Conservation (phyloP, 805 yeast species). For the Nematodospora valgi region DNA sequence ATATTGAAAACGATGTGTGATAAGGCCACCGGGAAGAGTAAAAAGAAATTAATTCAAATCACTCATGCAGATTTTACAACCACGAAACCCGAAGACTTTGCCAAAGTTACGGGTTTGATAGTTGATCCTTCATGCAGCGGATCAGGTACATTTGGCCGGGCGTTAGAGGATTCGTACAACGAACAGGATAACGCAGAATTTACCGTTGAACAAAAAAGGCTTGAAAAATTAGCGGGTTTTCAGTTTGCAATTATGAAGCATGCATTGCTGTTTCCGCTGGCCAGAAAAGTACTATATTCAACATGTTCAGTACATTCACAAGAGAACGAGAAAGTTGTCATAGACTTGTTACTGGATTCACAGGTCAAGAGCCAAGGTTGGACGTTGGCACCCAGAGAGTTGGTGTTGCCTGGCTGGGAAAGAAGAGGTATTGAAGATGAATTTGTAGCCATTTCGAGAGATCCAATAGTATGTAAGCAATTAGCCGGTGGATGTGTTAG, state of each 20-base stretch:
- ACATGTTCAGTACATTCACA: slow-evolving; percentile 94
- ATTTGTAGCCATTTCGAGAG: slow-evolving; percentile 48
- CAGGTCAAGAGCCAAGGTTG: slow-evolving; percentile 70
- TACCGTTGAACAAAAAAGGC: slow-evolving; percentile 53
- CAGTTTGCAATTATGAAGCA: slow-evolving; percentile 87
- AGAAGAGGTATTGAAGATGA: slow-evolving; percentile 77
- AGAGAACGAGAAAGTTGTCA: slow-evolving; percentile 91
- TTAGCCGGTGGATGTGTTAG: slow-evolving; percentile 87
- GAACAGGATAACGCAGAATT: slow-evolving; percentile 44
- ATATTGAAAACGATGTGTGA: slow-evolving; percentile 73
- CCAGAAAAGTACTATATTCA: slow-evolving; percentile 78
- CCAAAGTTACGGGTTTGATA: slow-evolving; percentile 70
- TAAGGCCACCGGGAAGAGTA: slow-evolving; percentile 48
- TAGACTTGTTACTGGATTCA: slow-evolving; percentile 65
- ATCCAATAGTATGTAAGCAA: slow-evolving; percentile 33
- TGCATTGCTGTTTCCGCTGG: slow-evolving; percentile 79
- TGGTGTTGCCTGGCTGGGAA: slow-evolving; percentile 82
- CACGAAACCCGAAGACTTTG: slow-evolving; percentile 54
- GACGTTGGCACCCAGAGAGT: slow-evolving; percentile 55
- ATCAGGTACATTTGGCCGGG: slow-evolving; percentile 94
- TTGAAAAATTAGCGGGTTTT: slow-evolving; percentile 75
- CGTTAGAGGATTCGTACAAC: slow-evolving; percentile 46
- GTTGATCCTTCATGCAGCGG: slow-evolving; percentile 99
- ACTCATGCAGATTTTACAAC: slow-evolving; percentile 64
- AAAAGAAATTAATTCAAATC: slow-evolving; percentile 41